Base-by-base conservation (phyloP, 768 basidiomycete genomes). In the Collybia sordida region DNA sequence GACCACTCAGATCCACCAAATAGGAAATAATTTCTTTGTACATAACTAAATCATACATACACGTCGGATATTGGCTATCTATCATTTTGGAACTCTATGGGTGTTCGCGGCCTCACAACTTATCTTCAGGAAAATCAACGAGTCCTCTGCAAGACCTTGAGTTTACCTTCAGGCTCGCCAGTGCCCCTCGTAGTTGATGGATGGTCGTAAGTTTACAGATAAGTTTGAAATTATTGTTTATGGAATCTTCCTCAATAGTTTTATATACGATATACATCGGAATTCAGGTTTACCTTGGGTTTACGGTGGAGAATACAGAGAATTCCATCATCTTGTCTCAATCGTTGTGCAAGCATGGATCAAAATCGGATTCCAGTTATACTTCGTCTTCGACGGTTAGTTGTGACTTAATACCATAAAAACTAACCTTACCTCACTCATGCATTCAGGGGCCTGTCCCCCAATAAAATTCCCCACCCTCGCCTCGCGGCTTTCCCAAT, bases 341-440 rank as follows among this genome's bases (percentile, higher is more conserved):
- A 64, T 56, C 41, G 77, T 85, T 14, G 80, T 88, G 11, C 63
- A 75, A 51, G 82, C 85, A 11, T 92, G 89, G 91, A 73, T 86
- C 39, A 67, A 71, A 21, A 71, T 89, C 8, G 86, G 88, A 18
- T 63, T 91, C 34, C 70, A 72, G 45, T 68, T 90, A 5, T 74
- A 81, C 59, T 88, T 93, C 57, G 90, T 93, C 5, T 93, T 93
- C 57, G 91, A 93, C 62, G 91, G 91, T 92, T 54, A 49, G 78
- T 70, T 35, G 19, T 11, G 22, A 31, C 31, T 40, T 24, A 22
- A 44, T 45, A 31, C 43, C 5, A 52, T 9, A 31, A 47, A 41
- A 37, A 53, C 21, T 35, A 45, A 46, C 52, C 51, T 38, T 45
- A 42, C 52, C 56, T 62, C 22, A 58, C 31, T 43, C 37, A 35